These are phyloP conservation scores for Eucalyptus erythrocorys DNA, from an alignment of 345 rosid species.

Conservation along the genomic window DNA sequence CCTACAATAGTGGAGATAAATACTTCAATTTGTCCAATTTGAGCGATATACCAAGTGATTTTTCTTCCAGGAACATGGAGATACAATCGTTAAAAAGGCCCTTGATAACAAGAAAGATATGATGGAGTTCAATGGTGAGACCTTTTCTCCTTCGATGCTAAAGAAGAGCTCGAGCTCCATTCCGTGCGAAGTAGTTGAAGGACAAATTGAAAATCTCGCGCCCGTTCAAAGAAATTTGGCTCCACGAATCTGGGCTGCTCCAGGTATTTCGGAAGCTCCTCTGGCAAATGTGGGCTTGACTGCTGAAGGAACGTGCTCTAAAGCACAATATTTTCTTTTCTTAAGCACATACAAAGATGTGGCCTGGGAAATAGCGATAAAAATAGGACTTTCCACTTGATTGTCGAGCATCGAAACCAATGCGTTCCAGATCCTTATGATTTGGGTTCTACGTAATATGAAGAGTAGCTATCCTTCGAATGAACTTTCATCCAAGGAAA, in stretches of 20 bases:
- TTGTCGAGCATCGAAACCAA: not conserved
- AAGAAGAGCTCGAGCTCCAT: not conserved
- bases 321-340: not conserved
- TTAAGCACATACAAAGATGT: not conserved
- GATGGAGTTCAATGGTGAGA: not conserved
- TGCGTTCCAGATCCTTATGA: too few relatives aligned
- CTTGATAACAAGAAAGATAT: not conserved
- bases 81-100: not conserved
- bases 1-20: not conserved
- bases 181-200: not conserved
- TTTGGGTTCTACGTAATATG: too few relatives aligned
- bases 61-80: not conserved
- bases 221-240: not conserved
- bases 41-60: not conserved
- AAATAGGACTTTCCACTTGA: not conserved
- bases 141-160: not conserved
- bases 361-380: not conserved
- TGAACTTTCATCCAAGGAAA: too few relatives aligned
- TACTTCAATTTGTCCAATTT: not conserved
- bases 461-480: too few relatives aligned
- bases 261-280: not conserved
- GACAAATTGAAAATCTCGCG: too few relatives aligned
- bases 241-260: fast-evolving
- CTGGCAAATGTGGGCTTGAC: not conserved
- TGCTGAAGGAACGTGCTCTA: not conserved